phyloP scores from a whole-genome alignment of 345 rosid genomes.

The Eucalyptus erythrocorys region DNA sequence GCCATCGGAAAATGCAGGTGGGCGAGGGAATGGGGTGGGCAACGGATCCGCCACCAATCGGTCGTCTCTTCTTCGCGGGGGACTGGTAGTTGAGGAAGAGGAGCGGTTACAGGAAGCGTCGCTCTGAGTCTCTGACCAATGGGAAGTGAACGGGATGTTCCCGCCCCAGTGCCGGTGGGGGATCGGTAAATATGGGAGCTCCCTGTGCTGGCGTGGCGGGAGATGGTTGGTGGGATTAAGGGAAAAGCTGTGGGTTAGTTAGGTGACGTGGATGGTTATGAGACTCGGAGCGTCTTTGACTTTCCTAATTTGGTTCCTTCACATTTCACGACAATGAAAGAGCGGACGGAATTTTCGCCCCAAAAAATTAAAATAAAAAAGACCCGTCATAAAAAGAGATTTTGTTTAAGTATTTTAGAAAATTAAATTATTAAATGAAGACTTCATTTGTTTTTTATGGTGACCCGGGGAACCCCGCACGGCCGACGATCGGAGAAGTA shows the following conservation, averaged over 20 bases:
- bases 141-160: not conserved
- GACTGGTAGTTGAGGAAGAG: constrained; percentile 12
- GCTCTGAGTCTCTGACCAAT: not conserved
- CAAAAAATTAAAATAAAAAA: not conserved
- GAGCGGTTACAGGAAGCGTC: not conserved
- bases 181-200: not conserved
- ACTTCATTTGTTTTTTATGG: not conserved
- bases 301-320: not conserved
- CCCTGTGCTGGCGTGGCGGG: not conserved
- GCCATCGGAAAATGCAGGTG: constrained; percentile 9
- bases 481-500: too few relatives aligned
- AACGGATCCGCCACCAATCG: constrained; percentile 15
- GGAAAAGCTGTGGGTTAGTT: not conserved
- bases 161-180: not conserved
- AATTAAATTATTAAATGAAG: not conserved
- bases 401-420: not conserved
- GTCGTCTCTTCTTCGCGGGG: constrained; percentile 8
- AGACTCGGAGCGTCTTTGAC: not conserved
- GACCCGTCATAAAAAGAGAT: not conserved
- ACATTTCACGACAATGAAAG: not conserved
- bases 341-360: not conserved
- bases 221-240: not conserved
- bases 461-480: too few relatives aligned
- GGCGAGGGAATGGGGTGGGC: not conserved
- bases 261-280: not conserved